A percentile compares a stretch with the other conserved stretches of the same genome.
Evolutionary conservation across 352 stramenopile species (phyloP).

Genomic region (Phytophthora aleatoria): DNA sequence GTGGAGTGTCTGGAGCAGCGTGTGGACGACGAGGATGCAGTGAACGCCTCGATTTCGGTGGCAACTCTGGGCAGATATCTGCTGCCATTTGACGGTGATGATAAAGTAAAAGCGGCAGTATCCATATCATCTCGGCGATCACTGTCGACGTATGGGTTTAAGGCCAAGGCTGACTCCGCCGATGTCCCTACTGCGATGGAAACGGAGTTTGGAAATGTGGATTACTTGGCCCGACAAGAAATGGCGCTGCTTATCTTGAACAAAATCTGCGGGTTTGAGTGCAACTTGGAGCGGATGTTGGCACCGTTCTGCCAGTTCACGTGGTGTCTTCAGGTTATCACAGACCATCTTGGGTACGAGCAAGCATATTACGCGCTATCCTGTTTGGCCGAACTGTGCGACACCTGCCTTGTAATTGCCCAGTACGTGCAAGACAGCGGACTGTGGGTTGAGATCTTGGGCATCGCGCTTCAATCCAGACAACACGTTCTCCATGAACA

Average conservation of each 20-base stretch:
- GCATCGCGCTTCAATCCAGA: slow-evolving; percentile 76
- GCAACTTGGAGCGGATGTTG: slow-evolving; percentile 73
- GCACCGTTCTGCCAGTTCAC: slow-evolving; percentile 79
- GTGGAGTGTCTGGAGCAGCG: slow-evolving; percentile 72
- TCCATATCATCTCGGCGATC: slow-evolving; percentile 82
- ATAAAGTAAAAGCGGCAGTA: slow-evolving; percentile 51
- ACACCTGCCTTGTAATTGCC: slow-evolving; percentile 74
- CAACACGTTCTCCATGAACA: slow-evolving; percentile 85
- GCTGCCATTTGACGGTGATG: slow-evolving; percentile 66
- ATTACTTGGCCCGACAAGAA: slow-evolving; percentile 81
- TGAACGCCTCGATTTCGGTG: slow-evolving; percentile 76
- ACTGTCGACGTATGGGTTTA: slow-evolving; percentile 79
- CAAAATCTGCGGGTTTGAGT: slow-evolving; percentile 81
- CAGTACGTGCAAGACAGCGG: slow-evolving; percentile 78
- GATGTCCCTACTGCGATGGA: slow-evolving; percentile 51
- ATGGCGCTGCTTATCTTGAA: slow-evolving; percentile 77
- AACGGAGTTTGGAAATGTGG: slow-evolving; percentile 74
- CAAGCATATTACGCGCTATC: slow-evolving; percentile 80
- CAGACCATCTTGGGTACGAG: slow-evolving; percentile 80
- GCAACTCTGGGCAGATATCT: slow-evolving; percentile 77
- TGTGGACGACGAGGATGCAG: slow-evolving; percentile 61
- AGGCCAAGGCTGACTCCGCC: slow-evolving; percentile 39
- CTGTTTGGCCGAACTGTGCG: slow-evolving; percentile 78
- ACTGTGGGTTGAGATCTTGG: slow-evolving; percentile 81
- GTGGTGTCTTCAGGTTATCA: slow-evolving; percentile 84